Evolutionary conservation across 1,139 yeast genomes (phyloP).

Genomic region (Debaryomyces psychrophilus): DNA sequence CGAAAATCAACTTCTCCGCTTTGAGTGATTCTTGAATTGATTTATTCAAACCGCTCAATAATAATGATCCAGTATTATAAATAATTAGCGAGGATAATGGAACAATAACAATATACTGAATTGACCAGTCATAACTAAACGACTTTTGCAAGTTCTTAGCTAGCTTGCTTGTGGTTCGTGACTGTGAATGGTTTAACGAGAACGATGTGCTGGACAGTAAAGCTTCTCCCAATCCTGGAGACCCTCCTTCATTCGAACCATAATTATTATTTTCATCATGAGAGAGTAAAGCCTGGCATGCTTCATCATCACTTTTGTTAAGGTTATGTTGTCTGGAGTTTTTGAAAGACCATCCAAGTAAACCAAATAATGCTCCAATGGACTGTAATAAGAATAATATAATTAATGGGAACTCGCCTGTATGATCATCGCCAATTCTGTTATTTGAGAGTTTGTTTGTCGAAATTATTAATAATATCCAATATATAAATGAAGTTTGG

Average conservation of each 20-base stretch:
- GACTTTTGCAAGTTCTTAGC: conserved; percentile 29
- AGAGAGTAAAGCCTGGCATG: conserved; percentile 36
- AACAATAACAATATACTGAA: conserved; percentile 68
- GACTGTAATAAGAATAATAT: conserved; percentile 56
- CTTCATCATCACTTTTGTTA: conserved; percentile 23
- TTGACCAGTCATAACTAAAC: conserved; percentile 75
- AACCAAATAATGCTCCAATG: conserved; percentile 57
- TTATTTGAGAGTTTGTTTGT: conserved; percentile 51
- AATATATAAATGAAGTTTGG: conserved; percentile 56
- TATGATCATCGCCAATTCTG: conserved; percentile 47
- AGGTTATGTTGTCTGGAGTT: conserved; percentile 17
- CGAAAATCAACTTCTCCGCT: conserved; percentile 53
- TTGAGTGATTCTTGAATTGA: conserved; percentile 65
- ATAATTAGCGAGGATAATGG: conserved; percentile 63
- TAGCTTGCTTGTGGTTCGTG: not conserved
- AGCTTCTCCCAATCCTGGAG: conserved; percentile 4
- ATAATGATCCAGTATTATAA: conserved; percentile 53
- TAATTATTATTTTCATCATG: conserved; percentile 21
- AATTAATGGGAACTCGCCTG: conserved; percentile 63
- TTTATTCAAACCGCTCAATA: conserved; percentile 67
- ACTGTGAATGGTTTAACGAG: conserved; percentile 1
- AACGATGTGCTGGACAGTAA: conserved; percentile 15
- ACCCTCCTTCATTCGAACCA: conserved; percentile 26
- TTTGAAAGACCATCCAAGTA: conserved; percentile 48
- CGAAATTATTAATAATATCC: conserved; percentile 54